These are phyloP conservation scores for Cyberlindnera veronae DNA, from an alignment of 805 yeast genomes.

Conservation along the genomic window DNA sequence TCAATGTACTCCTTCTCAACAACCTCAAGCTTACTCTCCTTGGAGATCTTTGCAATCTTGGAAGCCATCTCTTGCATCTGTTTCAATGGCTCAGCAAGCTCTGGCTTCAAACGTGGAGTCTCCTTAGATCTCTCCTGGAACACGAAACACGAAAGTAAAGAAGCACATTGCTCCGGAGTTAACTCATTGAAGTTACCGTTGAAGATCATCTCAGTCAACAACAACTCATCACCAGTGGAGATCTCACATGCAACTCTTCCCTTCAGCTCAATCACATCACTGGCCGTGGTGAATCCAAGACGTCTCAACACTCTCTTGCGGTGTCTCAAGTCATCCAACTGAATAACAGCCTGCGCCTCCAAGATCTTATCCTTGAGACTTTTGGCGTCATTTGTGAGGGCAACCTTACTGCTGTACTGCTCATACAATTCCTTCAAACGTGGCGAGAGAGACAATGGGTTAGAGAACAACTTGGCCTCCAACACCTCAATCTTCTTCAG, in stretches of 20 bases:
- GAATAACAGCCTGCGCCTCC: constrained; percentile 89
- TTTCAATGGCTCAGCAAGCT: constrained; percentile 87
- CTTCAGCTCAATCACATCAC: constrained; percentile 90
- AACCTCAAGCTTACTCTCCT: constrained; percentile 85
- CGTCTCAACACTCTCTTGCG: constrained; percentile 91
- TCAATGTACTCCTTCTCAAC: constrained; percentile 92
- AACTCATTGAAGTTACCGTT: constrained; percentile 92
- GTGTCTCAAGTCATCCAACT: constrained; percentile 88
- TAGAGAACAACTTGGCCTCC: constrained; percentile 66
- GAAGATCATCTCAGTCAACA: constrained; percentile 88
- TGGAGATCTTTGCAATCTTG: constrained; percentile 83
- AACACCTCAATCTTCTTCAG: constrained; percentile 78
- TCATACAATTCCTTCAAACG: constrained; percentile 61
- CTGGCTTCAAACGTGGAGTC: constrained; percentile 80
- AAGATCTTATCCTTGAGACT: constrained; percentile 58
- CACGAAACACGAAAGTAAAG: constrained; percentile 89
- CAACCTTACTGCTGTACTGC: constrained; percentile 61
- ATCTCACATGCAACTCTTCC: constrained; percentile 98
- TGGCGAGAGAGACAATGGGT: constrained; percentile 62
- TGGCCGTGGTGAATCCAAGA: constrained; percentile 80
- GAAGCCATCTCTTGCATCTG: constrained; percentile 88
- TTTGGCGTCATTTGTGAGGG: constrained; percentile 55
- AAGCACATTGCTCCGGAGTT: constrained; percentile 87
- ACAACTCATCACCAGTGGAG: constrained; percentile 79
- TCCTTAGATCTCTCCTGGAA: constrained; percentile 95